These are phyloP conservation scores for Trypanosoma mega DNA, from an alignment of 208 protist species.

Conservation along the genomic window DNA sequence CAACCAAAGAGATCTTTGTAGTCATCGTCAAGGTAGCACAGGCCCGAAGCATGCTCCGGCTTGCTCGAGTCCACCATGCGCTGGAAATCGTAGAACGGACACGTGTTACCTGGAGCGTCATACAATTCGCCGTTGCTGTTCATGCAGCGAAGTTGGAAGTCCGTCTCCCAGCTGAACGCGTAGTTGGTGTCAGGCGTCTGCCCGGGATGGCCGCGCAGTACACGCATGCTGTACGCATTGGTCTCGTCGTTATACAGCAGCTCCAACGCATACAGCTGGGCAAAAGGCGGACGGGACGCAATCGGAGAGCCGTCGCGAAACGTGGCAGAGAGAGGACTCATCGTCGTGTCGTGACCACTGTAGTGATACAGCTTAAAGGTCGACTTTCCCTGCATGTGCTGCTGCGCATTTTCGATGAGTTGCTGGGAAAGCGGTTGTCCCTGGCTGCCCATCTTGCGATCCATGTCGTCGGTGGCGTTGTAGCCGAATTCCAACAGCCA, in stretches of 20 bases:
- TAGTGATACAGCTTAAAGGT: constrained; percentile 60
- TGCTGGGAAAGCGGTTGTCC: constrained; percentile 44
- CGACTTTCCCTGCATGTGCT: constrained; percentile 29
- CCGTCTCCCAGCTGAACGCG: constrained; percentile 33
- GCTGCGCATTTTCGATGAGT: constrained; percentile 42
- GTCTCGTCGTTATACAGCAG: constrained; percentile 46
- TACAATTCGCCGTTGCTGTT: constrained; percentile 32
- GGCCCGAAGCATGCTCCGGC: constrained; percentile 40
- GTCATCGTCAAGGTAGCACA: constrained; percentile 57
- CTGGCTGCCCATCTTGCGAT: constrained; percentile 50
- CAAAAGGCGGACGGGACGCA: constrained; percentile 62
- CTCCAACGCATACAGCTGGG: constrained; percentile 52
- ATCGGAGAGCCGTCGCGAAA: constrained; percentile 41
- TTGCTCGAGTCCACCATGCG: constrained; percentile 47
- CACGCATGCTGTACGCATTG: constrained; percentile 41
- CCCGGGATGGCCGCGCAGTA: constrained; percentile 45
- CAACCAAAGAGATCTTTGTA: constrained; percentile 43
- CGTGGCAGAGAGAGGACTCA: constrained; percentile 47
- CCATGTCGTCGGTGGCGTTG: constrained; percentile 31
- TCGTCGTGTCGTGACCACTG: constrained; percentile 71
- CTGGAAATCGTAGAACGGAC: constrained; percentile 56
- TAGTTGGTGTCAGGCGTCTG: constrained; percentile 41
- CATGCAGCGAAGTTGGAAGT: constrained; percentile 49
- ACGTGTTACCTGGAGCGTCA: constrained; percentile 41
- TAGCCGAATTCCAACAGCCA: too few relatives aligned